Conservation (phyloP, 257 asterid species). For the Penstemon davidsonii region DNA sequence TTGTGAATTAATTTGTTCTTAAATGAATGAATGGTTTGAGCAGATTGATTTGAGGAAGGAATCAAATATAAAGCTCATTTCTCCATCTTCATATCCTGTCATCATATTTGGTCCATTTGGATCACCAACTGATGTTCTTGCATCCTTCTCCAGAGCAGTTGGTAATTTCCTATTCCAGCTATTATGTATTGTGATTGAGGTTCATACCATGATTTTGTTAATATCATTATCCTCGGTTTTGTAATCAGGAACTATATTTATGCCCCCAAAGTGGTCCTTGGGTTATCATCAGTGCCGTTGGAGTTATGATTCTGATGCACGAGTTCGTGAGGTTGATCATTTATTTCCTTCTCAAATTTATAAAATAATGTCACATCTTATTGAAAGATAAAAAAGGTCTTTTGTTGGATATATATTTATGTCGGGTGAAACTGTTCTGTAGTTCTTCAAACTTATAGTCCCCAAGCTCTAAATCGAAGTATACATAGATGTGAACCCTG, state of each 20-base stretch:
- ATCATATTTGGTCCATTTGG: constrained; percentile 91
- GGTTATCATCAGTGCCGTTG: constrained; percentile 99
- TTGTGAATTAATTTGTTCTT: constrained; percentile 24
- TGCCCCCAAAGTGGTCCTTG: constrained; percentile 99
- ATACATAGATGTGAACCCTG: constrained; percentile 6
- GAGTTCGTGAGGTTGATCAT: constrained; percentile 80
- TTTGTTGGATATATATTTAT: background rate
- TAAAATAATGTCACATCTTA: background rate
- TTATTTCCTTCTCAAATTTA: constrained; percentile 14
- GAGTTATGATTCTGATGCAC: constrained; percentile 81
- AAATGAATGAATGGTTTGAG: constrained; percentile 24
- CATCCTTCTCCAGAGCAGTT: constrained; percentile 68
- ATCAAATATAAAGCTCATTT: constrained; percentile 56
- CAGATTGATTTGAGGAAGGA: constrained; percentile 88
- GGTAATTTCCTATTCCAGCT: constrained; percentile 50
- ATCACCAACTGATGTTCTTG: constrained; percentile 83
- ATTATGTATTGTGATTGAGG: background rate
- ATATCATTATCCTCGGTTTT: constrained; percentile 22
- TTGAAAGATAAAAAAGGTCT: background rate
- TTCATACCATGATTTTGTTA: background rate
- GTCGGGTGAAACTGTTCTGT: background rate
- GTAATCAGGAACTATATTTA: constrained; percentile 71
- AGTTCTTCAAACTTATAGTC: background rate
- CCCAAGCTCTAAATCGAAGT: constrained; percentile 2
- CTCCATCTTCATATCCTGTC: constrained; percentile 65